These are phyloP conservation scores for Microcera coccophila DNA, from an alignment of 2,329 filamentous ascomycete species.

Conservation along the genomic window DNA sequence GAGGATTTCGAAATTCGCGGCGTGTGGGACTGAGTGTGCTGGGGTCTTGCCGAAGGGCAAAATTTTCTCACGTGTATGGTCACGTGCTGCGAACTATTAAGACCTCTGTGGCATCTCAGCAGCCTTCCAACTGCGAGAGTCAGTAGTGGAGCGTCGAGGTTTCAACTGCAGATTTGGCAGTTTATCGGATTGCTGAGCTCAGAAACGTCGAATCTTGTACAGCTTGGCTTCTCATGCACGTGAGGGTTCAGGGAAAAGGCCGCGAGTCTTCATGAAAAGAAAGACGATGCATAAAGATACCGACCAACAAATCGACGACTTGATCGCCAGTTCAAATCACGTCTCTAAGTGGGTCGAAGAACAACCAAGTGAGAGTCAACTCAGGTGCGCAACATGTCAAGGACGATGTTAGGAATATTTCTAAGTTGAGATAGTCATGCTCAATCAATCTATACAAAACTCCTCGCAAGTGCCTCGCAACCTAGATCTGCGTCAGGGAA, in stretches of 20 bases:
- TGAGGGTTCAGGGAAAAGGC: conserved; percentile 5
- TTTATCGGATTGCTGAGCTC: no score
- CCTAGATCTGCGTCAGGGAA: conserved; percentile 54
- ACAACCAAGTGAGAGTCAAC: conserved; percentile 33
- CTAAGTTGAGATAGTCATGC: conserved; percentile 30
- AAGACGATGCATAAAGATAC: no score
- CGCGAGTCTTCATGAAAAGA: no score
- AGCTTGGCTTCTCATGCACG: neutral
- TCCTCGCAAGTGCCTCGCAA: conserved; percentile 48
- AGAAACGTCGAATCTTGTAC: neutral
- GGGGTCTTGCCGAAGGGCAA: conserved; percentile 33
- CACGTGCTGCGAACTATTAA: conserved; percentile 28
- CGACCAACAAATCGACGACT: conserved; percentile 27
- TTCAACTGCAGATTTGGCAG: neutral
- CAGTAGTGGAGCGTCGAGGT: conserved; percentile 2
- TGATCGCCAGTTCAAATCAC: conserved; percentile 36
- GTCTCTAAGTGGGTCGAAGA: conserved; percentile 42
- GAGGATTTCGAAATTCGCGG: conserved; percentile 13
- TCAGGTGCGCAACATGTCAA: conserved; percentile 32
- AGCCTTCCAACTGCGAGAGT: conserved; percentile 10
- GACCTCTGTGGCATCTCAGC: conserved; percentile 1
- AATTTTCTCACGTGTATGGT: conserved; percentile 30
- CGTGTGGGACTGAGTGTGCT: conserved; percentile 25
- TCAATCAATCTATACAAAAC: conserved; percentile 42
- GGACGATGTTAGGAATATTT: conserved; percentile 13